Evolutionary conservation across 2,329 filamentous ascomycete species (phyloP).

Genomic region (Endocalyx cinctus): DNA sequence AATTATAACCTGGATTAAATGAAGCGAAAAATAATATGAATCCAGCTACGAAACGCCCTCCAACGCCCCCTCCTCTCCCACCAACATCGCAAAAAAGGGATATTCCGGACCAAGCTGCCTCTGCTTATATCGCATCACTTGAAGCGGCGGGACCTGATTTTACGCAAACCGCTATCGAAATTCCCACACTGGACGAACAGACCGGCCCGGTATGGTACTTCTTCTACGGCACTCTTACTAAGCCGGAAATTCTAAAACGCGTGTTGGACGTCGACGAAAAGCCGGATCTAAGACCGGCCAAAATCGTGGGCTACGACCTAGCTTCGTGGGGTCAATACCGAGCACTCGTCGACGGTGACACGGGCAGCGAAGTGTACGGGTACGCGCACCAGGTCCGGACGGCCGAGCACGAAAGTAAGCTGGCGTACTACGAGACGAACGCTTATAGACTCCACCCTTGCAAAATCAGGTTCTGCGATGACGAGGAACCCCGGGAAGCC

Average conservation of each 20-base stretch:
- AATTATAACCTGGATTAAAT: no score
- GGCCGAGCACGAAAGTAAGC: constrained; percentile 10
- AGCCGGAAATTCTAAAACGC: constrained; percentile 23
- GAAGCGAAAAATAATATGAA: no score
- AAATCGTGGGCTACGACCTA: constrained; percentile 18
- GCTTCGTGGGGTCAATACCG: constrained; percentile 10
- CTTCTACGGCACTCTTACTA: constrained; percentile 35
- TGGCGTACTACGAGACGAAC: constrained; percentile 16
- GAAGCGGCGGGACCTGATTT: not conserved
- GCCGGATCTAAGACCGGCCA: constrained; percentile 22
- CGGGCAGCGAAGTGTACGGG: constrained; percentile 8
- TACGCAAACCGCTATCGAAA: not conserved
- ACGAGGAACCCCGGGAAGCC: constrained; percentile 7
- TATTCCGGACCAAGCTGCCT: not conserved
- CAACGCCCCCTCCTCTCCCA: not conserved
- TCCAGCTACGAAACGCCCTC: no score
- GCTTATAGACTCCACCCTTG: constrained; percentile 12
- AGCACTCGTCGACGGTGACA: constrained; percentile 11
- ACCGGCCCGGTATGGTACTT: constrained; percentile 32
- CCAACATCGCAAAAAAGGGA: not conserved
- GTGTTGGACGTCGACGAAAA: constrained; percentile 24
- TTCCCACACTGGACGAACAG: not conserved
- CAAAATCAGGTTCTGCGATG: constrained; percentile 11
- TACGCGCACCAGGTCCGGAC: constrained; percentile 12
- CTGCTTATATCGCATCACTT: not conserved